Conservation (phyloP, 2,329 filamentous ascomycete genomes). For the Pseudogymnoascus sp. region DNA sequence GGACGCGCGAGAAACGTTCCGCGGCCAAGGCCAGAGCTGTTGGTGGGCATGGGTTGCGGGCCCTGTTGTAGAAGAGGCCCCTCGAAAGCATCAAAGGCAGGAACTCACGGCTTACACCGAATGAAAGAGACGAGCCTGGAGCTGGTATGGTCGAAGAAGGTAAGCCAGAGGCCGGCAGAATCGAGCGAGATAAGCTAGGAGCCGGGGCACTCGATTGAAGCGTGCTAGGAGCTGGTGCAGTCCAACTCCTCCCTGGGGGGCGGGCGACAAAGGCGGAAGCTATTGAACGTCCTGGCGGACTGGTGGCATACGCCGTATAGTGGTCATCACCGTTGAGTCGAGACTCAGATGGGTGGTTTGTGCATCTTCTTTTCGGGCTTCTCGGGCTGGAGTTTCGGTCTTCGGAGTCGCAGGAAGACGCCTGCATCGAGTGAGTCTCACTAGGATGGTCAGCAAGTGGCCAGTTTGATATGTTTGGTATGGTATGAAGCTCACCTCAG, state of each 20-base stretch:
- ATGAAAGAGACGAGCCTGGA: neutral
- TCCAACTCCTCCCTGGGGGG: neutral
- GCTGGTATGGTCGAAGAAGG: neutral
- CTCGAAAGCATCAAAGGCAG: neutral
- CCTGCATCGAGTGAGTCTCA: neutral
- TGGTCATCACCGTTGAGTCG: neutral
- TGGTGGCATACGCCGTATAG: neutral
- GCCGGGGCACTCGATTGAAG: neutral
- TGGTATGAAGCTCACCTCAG: neutral
- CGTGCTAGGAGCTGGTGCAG: neutral
- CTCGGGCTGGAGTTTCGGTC: neutral
- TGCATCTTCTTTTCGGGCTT: neutral
- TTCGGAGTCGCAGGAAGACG: neutral
- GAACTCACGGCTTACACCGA: neutral
- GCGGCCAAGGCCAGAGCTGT: neutral
- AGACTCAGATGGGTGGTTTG: neutral
- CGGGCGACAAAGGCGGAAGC: neutral
- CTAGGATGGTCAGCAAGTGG: neutral
- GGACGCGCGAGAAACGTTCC: neutral
- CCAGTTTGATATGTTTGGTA: neutral
- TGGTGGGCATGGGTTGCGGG: neutral
- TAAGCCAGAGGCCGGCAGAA: neutral
- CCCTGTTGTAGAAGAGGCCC: neutral
- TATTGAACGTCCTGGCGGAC: neutral
- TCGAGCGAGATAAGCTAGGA: neutral